Base-by-base conservation (phyloP, 768 basidiomycete genomes). In the Trametes sanguinea region DNA sequence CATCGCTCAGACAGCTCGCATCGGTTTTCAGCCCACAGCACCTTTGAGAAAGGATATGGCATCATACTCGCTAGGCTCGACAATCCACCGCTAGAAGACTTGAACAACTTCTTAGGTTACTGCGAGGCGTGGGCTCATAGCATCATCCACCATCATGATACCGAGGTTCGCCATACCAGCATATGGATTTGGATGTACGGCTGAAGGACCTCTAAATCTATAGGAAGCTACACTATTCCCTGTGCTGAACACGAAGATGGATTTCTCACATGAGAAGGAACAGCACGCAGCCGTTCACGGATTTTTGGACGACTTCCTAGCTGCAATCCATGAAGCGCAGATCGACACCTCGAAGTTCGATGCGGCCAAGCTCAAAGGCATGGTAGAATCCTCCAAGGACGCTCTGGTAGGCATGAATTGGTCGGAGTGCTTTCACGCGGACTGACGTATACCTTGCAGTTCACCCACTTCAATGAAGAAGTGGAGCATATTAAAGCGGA, bases 101-200 rank as follows among this genome's bases (percentile, higher is more conserved):
- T 78, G 22, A 51, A 62, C 35, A 79, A 79, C 65, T 79, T 79
- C 57, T 65, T 80, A 8, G 76, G 77, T 0, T 78, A 79, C 51
- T 75, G 22, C 22, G 22, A 22, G 22, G 22, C 22, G 22, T 79
- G 77, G 77, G 74, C 69, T 2, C 55, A 66, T 37, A 66, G 72
- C 11, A 73, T 80, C 29, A 72, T 69, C 17, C 65, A 68, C 4
- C 78, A 79, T 61, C 77, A 79, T 60, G 65, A 73, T 27, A 71
- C 69, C 32, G 78, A 60, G 66, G 76, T 62, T 52, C 14, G 55
- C 43, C 5, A 63, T 10, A 10, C 17, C 17, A 22, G 22, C 22
- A 22, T 22, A 22, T 22, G 22, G 22, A 22, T 22, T 22, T 22
- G 22, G 22, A 22, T 22, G 22, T 1, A 22, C 22, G 22, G 22